Evolutionary conservation across 2,329 filamentous ascomycete species (phyloP), one percentile per base, ranked within the genome.

Genomic region (Sordariomycetes sp.): DNA sequence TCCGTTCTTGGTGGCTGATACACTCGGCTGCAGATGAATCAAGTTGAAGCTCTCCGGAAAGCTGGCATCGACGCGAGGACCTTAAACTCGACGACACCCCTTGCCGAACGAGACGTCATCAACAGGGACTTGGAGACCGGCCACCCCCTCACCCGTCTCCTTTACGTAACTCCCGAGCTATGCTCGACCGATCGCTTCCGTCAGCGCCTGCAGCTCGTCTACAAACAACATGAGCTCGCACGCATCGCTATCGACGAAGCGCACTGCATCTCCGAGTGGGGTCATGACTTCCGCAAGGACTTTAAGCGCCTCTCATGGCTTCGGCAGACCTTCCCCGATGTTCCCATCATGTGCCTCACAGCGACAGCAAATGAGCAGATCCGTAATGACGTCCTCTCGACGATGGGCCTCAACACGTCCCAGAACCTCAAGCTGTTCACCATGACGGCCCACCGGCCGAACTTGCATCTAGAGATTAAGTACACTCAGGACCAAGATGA

Each of bases 211-310:
- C 78, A 80, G 60, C 74, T 87, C 4, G 85, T 96, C 15, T 76
- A 96, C 66, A 75, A 82, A 59, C 90, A 96, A 68, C 81, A 81
- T 58, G 89, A 96, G 70, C 80, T 97, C n/a, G 86, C 87, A 10
- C 83, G 92, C 15, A 82, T 97, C 61, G 92, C 88, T 53, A 85
- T 97, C 58, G 92, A 97, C 66, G 92, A 97, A 72, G 92, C 92
- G 2, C 92, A 97, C 69, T 97, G 92, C 69, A 95, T 97, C 63
- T 95, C 89, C 25, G 91, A 96, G 83, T 96, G 92, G 92, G 92
- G 92, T 1, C 91, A 97, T 68, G 92, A 97, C 69, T 97, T 97
- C 67, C 86, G 92, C n/a, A 88, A 86, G 39, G 88, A 90, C 58
- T 97, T 96, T 71, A 90, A 94, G 66, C 81, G 86, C 22, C 78